A percentile compares a stretch with the other conserved stretches of the same genome.
Conservation (phyloP, 2,329 filamentous ascomycete genomes). For the Pseudofabraea citricarpa region DNA sequence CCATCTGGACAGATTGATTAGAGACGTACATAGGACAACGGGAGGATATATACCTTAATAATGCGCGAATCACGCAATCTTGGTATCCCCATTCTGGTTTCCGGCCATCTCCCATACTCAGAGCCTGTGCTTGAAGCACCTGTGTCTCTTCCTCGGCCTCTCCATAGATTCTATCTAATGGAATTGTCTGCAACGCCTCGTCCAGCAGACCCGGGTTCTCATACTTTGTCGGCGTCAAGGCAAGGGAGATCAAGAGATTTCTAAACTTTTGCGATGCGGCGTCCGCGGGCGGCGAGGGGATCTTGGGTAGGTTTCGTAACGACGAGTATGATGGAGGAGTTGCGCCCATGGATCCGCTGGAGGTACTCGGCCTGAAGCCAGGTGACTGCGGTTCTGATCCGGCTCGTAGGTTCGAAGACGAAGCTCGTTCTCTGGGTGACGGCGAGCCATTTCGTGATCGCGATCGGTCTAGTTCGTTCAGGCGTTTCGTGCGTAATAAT, state of each 20-base stretch:
- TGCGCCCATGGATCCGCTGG: slow-evolving; percentile 33
- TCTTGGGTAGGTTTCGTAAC: slow-evolving; percentile 59
- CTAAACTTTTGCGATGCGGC: slow-evolving; percentile 68
- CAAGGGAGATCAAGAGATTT: slow-evolving; percentile 79
- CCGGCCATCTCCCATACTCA: slow-evolving; percentile 74
- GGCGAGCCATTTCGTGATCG: slow-evolving; percentile 55
- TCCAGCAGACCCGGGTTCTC: slow-evolving; percentile 94
- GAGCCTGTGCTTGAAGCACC: slow-evolving; percentile 80
- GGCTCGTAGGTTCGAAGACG: slow-evolving; percentile 42
- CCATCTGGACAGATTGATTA: no score
- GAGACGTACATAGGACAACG: no score
- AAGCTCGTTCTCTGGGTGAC: slow-evolving; percentile 44
- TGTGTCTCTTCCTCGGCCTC: slow-evolving; percentile 93
- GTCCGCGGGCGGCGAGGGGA: slow-evolving; percentile 74
- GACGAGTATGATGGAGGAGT: slow-evolving; percentile 57
- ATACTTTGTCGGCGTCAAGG: slow-evolving; percentile 85
- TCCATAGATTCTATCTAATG: slow-evolving; percentile 84
- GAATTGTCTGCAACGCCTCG: slow-evolving; percentile 82
- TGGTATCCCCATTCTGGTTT: slow-evolving; percentile 95
- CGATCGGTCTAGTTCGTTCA: slow-evolving; percentile 73
- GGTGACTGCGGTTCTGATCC: slow-evolving; percentile 18
- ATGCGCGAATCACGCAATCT: slow-evolving; percentile 86
- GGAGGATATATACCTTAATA: slow-evolving; percentile 70
- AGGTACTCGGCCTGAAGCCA: slow-evolving; percentile 41
- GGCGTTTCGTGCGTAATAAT: slow-evolving; percentile 77